phyloP scores from a whole-genome alignment of 352 stramenopile species.

The Phytophthora fragariaefolia region DNA sequence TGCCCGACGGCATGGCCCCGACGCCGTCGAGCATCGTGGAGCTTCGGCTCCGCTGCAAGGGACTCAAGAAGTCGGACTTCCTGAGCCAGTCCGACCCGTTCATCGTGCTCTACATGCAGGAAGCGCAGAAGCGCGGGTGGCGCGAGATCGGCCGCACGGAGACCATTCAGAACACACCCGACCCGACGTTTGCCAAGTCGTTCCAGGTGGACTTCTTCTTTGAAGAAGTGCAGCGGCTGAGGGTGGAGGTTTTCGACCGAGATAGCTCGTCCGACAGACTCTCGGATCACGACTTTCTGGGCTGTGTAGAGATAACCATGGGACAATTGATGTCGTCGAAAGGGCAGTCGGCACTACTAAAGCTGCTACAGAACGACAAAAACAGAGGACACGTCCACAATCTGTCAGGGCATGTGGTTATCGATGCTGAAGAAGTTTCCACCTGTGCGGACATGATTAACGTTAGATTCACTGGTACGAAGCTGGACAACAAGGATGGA shows the following conservation, averaged over 20 bases:
- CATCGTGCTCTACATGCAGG: conserved; percentile 75
- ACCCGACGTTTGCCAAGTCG: conserved; percentile 74
- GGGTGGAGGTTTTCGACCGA: conserved; percentile 84
- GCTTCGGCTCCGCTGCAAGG: conserved; percentile 73
- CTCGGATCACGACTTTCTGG: conserved; percentile 71
- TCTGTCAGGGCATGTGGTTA: conserved; percentile 65
- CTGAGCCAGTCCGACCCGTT: conserved; percentile 81
- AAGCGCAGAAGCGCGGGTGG: conserved; percentile 53
- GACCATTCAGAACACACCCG: conserved; percentile 69
- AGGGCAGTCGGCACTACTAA: conserved; percentile 65
- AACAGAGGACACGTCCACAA: conserved; percentile 40
- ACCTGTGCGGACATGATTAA: conserved; percentile 67
- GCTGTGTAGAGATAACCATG: conserved; percentile 81
- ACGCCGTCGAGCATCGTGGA: conserved; percentile 70
- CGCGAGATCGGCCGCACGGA: conserved; percentile 80
- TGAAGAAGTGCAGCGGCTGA: conserved; percentile 81
- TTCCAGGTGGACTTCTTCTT: conserved; percentile 84
- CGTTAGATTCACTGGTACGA: conserved; percentile 65
- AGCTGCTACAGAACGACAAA: conserved; percentile 58
- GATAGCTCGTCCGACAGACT: conserved; percentile 71
- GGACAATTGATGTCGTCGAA: conserved; percentile 73
- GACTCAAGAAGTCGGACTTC: conserved; percentile 74
- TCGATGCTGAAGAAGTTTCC: conserved; percentile 77
- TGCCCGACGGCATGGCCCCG: conserved; percentile 31
- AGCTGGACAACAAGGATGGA: conserved; percentile 82